Evolutionary conservation across 805 yeast genomes (phyloP), one percentile per base, ranked within the genome.

Genomic region (Naumovozyma dairenensis): DNA sequence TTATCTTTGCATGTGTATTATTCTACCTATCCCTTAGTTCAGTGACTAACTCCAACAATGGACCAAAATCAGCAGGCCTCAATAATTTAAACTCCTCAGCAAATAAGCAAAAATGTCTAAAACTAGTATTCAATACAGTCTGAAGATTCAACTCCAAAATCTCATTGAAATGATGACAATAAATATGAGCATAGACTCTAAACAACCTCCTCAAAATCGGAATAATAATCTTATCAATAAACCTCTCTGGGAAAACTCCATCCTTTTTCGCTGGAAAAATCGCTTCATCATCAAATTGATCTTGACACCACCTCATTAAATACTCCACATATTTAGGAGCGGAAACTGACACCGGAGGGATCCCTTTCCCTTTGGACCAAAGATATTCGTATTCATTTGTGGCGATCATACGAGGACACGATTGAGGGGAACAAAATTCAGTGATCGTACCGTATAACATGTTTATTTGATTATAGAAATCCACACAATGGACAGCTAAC

Each of bases 401-500:
- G 15, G 99, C 99, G 37, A 83, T 87, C 99, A 92, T 92, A 38
- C 92, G 66, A 2, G 98, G 97, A 56, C 99, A 92, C 2, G 93
- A 72, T n/a, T 65, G 59, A 2, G 97, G 96, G 0, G 96, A 85
- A 57, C 99, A 92, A 52, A 92, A 87, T 60, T 86, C 95, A 1
- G 97, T 89, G 43, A 92, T 82, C 3, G 96, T 77, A 7, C 96
- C 96, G 49, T 92, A 89, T 6, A 89, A 65, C 98, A 89, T 92
- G 60, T 89, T 89, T 45, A 89, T 79, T 56, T 89, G 98, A 56
- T 87, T 87, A 62, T 83, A 89, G 54, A 89, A 92, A 58, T 89
- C 97, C 13, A 87, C 96, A n/a, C 89, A 92, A 55, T 89, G 95
- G 9, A 87, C 94, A 0, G 98, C 97, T 36, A 89, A 61, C 98